These are phyloP conservation scores for Tetradesmus lagerheimii DNA, from an alignment of 139 green algal genomes.

Conservation along the genomic window DNA sequence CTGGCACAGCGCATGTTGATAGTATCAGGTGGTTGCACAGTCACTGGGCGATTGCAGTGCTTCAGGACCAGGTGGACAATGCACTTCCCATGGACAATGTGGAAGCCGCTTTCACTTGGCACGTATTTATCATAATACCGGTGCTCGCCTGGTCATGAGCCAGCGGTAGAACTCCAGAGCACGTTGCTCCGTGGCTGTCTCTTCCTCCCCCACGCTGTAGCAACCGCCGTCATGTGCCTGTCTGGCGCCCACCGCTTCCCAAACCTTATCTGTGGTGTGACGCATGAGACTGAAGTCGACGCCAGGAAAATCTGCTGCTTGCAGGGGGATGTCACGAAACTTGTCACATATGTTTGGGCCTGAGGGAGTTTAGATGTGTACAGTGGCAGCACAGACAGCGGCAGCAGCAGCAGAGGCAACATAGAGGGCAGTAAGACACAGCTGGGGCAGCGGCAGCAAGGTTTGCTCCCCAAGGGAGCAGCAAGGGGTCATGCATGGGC, in stretches of 20 bases:
- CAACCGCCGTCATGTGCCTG: constrained; percentile 8
- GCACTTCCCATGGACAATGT: too few relatives aligned
- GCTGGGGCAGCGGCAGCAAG: too few relatives aligned
- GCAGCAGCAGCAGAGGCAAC: neutral
- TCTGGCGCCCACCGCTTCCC: neutral
- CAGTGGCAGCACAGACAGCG: neutral
- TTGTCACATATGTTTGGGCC: constrained; percentile 32
- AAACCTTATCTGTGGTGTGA: constrained; percentile 1
- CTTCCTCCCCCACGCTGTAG: constrained; percentile 24
- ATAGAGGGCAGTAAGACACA: too few relatives aligned
- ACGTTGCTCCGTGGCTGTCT: neutral
- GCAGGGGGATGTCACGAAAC: constrained; percentile 12
- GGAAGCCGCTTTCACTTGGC: too few relatives aligned
- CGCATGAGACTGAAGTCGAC: constrained; percentile 18
- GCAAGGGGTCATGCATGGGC: too few relatives aligned
- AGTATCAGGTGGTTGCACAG: too few relatives aligned
- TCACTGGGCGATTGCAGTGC: too few relatives aligned
- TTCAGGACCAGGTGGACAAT: too few relatives aligned
- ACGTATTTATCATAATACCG: too few relatives aligned
- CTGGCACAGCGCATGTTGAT: too few relatives aligned
- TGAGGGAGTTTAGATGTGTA: neutral
- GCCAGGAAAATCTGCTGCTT: neutral
- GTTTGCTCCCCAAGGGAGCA: neutral
- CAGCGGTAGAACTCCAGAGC: constrained; percentile 25
- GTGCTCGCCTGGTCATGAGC: constrained; percentile 18